Percentiles rank a stretch among this genome's conserved stretches.
Evolutionary conservation across 768 basidiomycete species (phyloP).

Genomic region (Pleurotus sapidus): DNA sequence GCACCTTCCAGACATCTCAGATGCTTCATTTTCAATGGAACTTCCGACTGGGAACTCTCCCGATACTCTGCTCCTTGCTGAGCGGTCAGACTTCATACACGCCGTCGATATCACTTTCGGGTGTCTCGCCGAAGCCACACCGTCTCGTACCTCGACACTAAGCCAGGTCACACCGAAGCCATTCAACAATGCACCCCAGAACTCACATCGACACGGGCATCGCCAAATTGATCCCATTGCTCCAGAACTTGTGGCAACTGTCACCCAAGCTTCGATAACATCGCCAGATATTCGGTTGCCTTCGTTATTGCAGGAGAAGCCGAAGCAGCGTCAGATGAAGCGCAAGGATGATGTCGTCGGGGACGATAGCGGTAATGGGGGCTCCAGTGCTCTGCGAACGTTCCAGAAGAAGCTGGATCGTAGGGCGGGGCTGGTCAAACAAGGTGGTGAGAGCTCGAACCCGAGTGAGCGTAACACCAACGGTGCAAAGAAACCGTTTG

Average conservation of each 20-base stretch:
- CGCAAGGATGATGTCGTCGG: neutral
- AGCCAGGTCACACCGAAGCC: slow-evolving; percentile 40
- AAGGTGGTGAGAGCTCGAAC: no score
- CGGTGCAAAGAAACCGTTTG: no score
- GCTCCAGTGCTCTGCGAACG: neutral
- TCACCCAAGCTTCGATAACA: neutral
- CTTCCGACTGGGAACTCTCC: slow-evolving; percentile 43
- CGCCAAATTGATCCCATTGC: neutral
- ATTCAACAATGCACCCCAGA: slow-evolving; percentile 9
- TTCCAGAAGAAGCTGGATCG: neutral
- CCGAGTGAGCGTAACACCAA: no score
- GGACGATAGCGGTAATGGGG: neutral
- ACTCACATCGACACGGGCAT: neutral
- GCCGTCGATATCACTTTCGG: slow-evolving; percentile 34
- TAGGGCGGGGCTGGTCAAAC: no score
- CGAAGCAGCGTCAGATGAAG: neutral
- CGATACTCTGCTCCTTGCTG: slow-evolving; percentile 50
- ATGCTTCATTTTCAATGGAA: slow-evolving; percentile 53
- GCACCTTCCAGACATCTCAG: slow-evolving; percentile 53
- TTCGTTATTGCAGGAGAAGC: neutral
- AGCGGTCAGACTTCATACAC: slow-evolving; percentile 45
- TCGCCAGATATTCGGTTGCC: neutral
- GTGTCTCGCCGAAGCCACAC: slow-evolving; percentile 23
- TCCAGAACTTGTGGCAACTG: slow-evolving; percentile 10
- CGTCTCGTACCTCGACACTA: slow-evolving; percentile 30